Conservation (phyloP, 2,329 filamentous ascomycete genomes). For the Xylariaceae sp. region DNA sequence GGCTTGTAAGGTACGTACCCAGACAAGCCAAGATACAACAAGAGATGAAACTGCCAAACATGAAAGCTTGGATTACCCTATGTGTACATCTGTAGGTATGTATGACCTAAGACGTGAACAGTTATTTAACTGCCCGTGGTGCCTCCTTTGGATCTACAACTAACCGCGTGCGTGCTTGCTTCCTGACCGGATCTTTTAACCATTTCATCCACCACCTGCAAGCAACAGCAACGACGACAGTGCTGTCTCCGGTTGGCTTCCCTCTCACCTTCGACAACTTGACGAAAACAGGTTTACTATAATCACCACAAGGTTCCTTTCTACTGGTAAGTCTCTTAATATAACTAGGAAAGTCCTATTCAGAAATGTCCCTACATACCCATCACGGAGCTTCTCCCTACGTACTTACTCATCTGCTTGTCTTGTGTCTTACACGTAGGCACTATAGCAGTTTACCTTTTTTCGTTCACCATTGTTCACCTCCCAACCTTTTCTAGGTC, state of each 20-base stretch:
- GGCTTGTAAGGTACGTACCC: not conserved
- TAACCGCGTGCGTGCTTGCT: conserved; percentile 7
- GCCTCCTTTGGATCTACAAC: not conserved
- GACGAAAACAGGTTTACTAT: not conserved
- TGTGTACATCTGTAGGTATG: not conserved
- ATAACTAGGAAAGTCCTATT: not conserved
- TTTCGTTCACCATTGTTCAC: not conserved
- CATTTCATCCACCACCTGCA: conserved; percentile 11
- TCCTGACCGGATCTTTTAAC: not conserved
- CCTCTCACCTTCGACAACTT: not conserved
- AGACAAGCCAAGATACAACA: not conserved
- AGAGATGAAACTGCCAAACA: not conserved
- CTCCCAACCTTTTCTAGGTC: not conserved
- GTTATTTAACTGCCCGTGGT: conserved; percentile 12
- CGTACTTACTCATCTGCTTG: not conserved
- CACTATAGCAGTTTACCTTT: not conserved
- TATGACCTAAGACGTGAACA: conserved; percentile 14
- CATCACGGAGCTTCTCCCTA: not conserved
- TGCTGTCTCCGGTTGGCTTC: not conserved
- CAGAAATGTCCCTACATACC: not conserved
- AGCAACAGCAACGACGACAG: conserved; percentile 8
- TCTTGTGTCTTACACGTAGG: not conserved
- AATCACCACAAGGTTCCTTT: not conserved
- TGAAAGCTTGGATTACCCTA: not conserved
- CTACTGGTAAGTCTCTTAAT: not conserved